These are phyloP conservation scores for Solanum pinnatisectum DNA, from an alignment of 257 asterid species.

Conservation along the genomic window DNA sequence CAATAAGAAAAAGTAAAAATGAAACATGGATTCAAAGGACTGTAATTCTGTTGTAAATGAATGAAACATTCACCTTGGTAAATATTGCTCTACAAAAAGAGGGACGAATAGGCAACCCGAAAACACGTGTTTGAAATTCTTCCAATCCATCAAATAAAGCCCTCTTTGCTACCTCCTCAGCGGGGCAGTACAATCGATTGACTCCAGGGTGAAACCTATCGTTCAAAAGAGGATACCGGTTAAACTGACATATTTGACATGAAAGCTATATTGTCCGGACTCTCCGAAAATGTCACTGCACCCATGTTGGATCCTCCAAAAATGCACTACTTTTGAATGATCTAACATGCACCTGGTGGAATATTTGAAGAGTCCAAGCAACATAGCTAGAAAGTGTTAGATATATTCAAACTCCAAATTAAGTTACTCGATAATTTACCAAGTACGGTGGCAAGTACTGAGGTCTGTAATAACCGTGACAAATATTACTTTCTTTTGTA, in stretches of 20 bases:
- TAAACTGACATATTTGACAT: neutral
- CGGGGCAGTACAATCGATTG: conserved; percentile 76
- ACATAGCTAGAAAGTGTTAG: neutral
- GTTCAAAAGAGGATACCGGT: neutral
- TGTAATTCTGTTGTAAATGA: neutral
- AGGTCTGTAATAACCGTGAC: conserved; percentile 94
- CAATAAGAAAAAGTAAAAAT: neutral
- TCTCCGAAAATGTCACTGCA: neutral
- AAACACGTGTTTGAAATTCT: conserved; percentile 63
- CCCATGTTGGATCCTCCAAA: neutral
- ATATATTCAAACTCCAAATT: neutral
- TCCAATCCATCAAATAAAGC: conserved; percentile 76
- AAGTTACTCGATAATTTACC: conserved; percentile 28
- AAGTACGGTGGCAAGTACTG: conserved; percentile 89
- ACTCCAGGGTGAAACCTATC: conserved; percentile 88
- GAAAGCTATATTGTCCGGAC: neutral
- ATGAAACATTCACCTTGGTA: conserved; percentile 39
- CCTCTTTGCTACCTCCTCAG: conserved; percentile 79
- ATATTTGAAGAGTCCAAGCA: neutral
- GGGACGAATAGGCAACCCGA: conserved; percentile 90
- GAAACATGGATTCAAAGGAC: neutral
- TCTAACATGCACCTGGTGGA: neutral
- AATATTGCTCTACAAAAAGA: conserved; percentile 72
- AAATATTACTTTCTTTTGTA: conserved; percentile 75
- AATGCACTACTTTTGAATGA: neutral